phyloP scores from a whole-genome alignment of 805 yeast species.

The Komagataella kurtzmanii region DNA sequence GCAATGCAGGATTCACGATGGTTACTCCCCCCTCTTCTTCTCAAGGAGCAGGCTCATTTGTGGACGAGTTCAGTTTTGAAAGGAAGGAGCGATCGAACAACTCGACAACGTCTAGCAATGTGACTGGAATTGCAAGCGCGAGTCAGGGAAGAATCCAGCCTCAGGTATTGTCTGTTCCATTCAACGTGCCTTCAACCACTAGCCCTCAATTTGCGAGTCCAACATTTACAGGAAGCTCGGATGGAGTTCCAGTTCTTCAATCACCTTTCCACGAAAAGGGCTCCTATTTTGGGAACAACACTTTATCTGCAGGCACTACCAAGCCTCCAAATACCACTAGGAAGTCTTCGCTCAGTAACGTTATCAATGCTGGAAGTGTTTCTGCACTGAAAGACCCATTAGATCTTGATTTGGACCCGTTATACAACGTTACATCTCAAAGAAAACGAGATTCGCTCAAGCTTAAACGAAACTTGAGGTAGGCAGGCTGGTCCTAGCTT shows the following conservation, averaged over 20 bases:
- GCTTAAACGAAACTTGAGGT: constrained; percentile 26
- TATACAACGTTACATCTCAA: constrained; percentile 31
- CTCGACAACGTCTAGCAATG: neutral
- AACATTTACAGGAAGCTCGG: neutral
- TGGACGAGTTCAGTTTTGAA: neutral
- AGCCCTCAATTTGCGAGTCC: neutral
- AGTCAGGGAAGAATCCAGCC: neutral
- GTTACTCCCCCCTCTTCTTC: constrained; percentile 10
- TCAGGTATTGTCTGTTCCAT: neutral
- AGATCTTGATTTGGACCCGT: constrained; percentile 16
- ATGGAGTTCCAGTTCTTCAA: constrained; percentile 7
- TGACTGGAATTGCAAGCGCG: neutral
- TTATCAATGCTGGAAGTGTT: neutral
- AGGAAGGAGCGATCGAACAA: neutral
- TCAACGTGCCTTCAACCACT: neutral
- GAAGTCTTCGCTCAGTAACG: neutral
- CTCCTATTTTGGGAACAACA: constrained; percentile 4
- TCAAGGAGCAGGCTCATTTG: constrained; percentile 1
- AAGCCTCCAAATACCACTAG: neutral
- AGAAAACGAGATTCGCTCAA: constrained; percentile 40
- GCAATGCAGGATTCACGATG: neutral
- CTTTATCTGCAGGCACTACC: neutral
- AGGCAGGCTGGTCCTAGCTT: neutral
- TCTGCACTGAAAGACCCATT: neutral
- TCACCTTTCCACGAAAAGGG: constrained; percentile 11